Evolutionary conservation across 2,329 filamentous ascomycete genomes (phyloP), one percentile per base, ranked within the genome.

Genomic region (Macrophomina pseudophaseolina): DNA sequence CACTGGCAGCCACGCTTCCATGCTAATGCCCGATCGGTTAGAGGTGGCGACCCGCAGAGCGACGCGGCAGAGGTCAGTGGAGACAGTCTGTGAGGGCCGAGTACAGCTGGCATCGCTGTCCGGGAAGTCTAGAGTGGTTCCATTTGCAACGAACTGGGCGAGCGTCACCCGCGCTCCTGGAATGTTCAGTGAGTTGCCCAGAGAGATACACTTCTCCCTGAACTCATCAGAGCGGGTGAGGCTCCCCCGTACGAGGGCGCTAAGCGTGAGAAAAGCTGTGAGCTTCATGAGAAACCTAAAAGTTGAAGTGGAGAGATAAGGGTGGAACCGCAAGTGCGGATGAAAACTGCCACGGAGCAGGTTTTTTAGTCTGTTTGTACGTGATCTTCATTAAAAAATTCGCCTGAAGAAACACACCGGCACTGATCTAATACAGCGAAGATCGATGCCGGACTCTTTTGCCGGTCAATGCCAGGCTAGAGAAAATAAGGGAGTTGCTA

Each of bases 1-100:
- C 3, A 70, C 73, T 14, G 81, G 81, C 30, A 83, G 70, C 80
- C 80, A 83, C 9, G 80, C 77, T 70, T 83, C 81, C 72, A 82
- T 77, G 5, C 72, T 76, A 66, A 82, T 78, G 5, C 77, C 78
- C 7, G 77, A 80, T 42, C 76, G 73, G 4, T 74, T 74, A 1
- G 80, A 81, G 0, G 80, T 83, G 3, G 73, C 69, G n/a, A 83
- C 77, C 9, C 74, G 75, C 63, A 83, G 74, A 3, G 78, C 75
- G 18, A 83, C 71, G 9, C 81, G 79, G 67, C 82, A 83, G 4
- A 81, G 32, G 62, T 80, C 76, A 0, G 70, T 71, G 3, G 75
- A 68, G 6, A 81, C 76, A 0, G 70, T 23, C 66, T 82, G 80
- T n/a, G 65, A 76, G 0, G 71, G 64, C 44, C 72, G 73, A 28